These are phyloP conservation scores for Mycena albidolilacea DNA, from an alignment of 768 basidiomycete species.

Conservation along the genomic window DNA sequence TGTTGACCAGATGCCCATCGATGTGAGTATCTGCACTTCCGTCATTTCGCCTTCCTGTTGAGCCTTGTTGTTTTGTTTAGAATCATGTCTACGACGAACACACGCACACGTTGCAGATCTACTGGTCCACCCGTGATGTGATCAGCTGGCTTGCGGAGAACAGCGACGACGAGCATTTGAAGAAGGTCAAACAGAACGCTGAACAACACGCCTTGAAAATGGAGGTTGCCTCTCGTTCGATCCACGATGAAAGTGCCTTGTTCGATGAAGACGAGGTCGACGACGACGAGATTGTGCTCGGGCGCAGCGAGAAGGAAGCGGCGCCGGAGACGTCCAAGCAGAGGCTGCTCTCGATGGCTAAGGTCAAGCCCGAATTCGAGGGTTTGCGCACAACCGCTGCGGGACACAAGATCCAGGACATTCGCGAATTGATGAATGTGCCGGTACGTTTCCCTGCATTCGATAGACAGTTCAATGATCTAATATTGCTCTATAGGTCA, in stretches of 20 bases:
- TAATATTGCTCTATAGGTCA: constrained; percentile 69
- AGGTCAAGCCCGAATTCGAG: constrained; percentile 85
- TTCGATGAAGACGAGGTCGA: constrained; percentile 91
- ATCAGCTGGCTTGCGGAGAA: constrained; percentile 96
- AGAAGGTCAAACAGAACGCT: constrained; percentile 93
- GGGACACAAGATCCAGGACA: constrained; percentile 97
- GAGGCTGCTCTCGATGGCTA: constrained; percentile 81
- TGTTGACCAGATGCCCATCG: constrained; percentile 98
- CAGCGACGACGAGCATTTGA: constrained; percentile 95
- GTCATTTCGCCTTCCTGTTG: constrained; percentile 39
- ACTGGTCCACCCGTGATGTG: constrained; percentile 96
- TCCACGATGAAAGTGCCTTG: constrained; percentile 88
- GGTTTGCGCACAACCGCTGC: constrained; percentile 79
- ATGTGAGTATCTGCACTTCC: constrained; percentile 66
- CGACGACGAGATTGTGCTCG: constrained; percentile 88
- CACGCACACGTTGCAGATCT: constrained; percentile 91
- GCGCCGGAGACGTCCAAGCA: constrained; percentile 82
- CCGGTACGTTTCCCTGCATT: constrained; percentile 71
- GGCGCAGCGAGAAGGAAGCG: constrained; percentile 61
- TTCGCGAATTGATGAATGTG: constrained; percentile 93
- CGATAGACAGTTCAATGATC: constrained; percentile 16
- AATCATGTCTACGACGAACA: constrained; percentile 98
- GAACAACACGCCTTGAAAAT: constrained; percentile 93
- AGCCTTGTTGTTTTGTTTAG: constrained; percentile 53
- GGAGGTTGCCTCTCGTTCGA: constrained; percentile 89